Conservation (phyloP, 257 asterid genomes). For the Solanum stenotomum region DNA sequence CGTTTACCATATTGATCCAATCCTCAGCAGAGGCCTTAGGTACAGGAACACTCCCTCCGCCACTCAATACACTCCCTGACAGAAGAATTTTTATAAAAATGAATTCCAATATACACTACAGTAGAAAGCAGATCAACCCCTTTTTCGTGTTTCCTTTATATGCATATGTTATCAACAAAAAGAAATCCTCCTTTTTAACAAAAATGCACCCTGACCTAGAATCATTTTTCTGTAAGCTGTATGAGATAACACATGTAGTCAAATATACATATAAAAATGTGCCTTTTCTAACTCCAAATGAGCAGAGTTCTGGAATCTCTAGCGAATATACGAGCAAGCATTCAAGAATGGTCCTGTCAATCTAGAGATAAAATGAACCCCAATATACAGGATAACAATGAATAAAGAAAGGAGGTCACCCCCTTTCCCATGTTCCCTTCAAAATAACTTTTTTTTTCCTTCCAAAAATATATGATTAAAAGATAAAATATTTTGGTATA, state of each 20-base stretch:
- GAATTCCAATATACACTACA: background rate
- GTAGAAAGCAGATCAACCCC: background rate
- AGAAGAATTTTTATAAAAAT: background rate
- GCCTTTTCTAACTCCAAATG: background rate
- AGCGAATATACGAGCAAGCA: background rate
- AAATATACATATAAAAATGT: background rate
- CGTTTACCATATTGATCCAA: slow-evolving; percentile 27
- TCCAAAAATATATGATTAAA: background rate
- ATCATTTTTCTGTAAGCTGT: background rate
- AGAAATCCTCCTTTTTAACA: no score
- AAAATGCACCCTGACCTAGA: background rate
- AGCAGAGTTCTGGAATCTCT: background rate
- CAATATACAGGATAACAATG: background rate
- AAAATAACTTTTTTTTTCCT: background rate
- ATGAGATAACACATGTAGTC: background rate
- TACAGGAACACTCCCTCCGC: slow-evolving; percentile 32
- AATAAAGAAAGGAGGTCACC: background rate
- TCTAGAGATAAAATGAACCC: background rate
- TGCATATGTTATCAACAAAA: background rate
- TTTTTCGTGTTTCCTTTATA: background rate
- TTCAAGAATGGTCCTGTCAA: background rate
- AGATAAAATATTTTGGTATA: background rate
- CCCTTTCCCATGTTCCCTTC: background rate
- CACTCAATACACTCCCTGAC: slow-evolving; percentile 36
- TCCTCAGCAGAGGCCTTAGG: slow-evolving; percentile 25